Evolutionary conservation across 306 rosid species (phyloP), one percentile per base, ranked within the genome.

Genomic region (Mucuna pruriens): DNA sequence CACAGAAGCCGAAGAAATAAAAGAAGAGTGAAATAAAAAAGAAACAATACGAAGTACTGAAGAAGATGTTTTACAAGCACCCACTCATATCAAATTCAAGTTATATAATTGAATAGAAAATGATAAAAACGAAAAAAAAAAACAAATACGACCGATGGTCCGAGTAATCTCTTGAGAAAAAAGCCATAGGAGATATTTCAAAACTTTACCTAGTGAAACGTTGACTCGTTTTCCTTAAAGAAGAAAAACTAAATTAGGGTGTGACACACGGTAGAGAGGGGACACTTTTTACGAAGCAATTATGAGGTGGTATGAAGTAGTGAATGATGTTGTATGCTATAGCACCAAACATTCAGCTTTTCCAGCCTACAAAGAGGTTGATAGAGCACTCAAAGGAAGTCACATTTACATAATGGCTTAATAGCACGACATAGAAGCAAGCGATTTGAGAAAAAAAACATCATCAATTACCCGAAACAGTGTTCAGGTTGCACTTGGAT

Each of bases 271-370:
- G 61, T 38, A 63, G 61, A 71, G 52, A 39, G 33, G 67, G 33
- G 22, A 36, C 79, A 44, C 85, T 76, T 85, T 69, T 73, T 51
- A 31, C 58, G 76, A 80, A 29, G 82, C 62, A 85, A 80, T 76
- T 52, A 76, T 85, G 49, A 38, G 42, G 3, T 62, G 23, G 69
- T 36, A 55, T 69, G 76, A 52, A 78, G 80, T 23, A 63, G 66
- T 25, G 74, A 77, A 40, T 65, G 78, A 70, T 80, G 82, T 60
- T 57, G 67, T 58, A 31, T 31, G 76, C 79, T 62, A 7, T 74
- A 45, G 62, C 70, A 64, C 70, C 76, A 64, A 81, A 77, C 80
- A 19, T 44, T 54, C 49, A 69, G 61, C 75, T 70, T 83, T 77
- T 49, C 31, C 22, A 57, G 51, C 48, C 83, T 72, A 63, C 69